A percentile compares a stretch with the other conserved stretches of the same genome.
Conservation (phyloP, 805 yeast species). For the Suhomyces sp. region DNA sequence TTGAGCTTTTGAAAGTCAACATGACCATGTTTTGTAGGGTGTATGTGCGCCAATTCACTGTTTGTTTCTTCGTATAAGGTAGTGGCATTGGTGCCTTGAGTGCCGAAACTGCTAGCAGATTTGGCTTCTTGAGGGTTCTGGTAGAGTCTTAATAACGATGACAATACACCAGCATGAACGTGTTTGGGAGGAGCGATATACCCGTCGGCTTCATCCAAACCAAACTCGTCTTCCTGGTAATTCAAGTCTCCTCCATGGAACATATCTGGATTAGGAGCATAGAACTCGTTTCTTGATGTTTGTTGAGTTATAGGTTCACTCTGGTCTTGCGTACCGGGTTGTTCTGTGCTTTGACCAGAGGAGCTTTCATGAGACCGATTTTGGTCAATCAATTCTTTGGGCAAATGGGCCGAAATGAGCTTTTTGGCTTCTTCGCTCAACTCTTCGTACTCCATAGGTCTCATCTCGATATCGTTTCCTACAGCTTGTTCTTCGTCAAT, state of each 20-base stretch:
- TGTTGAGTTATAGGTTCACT: conserved; percentile 1
- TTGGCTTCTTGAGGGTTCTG: conserved; percentile 41
- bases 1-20: conserved; percentile 27
- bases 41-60: conserved; percentile 2
- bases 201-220: conserved; percentile 29
- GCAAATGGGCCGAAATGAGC: conserved; percentile 49
- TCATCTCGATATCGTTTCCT: conserved; percentile 41
- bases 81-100: conserved; percentile 15
- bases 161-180: conserved; percentile 83
- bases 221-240: conserved; percentile 28
- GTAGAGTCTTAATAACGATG: conserved; percentile 71
- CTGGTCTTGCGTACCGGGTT: neutral
- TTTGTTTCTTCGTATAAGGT: conserved; percentile 22
- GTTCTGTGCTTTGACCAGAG: neutral
- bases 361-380: neutral
- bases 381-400: conserved; percentile 10
- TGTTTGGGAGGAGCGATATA: conserved; percentile 44
- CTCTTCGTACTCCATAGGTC: conserved; percentile 39
- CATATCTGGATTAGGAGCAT: conserved; percentile 46
- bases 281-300: conserved; percentile 15
- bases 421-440: conserved; percentile 53
- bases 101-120: conserved; percentile 23
- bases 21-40: neutral
- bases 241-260: conserved; percentile 25
- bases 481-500: conserved; percentile 22